phyloP scores from a whole-genome alignment of 192 early-diverging fungal species.

The Linnemannia zychae region DNA sequence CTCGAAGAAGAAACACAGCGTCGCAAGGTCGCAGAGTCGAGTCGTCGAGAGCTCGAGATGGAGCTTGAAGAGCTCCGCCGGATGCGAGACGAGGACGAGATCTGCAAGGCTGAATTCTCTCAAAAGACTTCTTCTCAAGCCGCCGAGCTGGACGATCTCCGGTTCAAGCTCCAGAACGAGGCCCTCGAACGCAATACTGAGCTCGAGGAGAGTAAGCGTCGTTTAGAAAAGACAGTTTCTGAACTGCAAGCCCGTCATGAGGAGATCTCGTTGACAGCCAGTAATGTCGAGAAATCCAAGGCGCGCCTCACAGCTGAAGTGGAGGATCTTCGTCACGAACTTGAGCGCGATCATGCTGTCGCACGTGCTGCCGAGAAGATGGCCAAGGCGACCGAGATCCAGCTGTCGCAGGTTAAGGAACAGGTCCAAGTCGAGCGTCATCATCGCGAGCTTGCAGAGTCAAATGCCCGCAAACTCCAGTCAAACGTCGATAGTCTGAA shows the following conservation, averaged over 20 bases:
- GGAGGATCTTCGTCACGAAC: conserved; percentile 81
- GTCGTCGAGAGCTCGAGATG: conserved; percentile 48
- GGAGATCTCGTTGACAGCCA: conserved; percentile 67
- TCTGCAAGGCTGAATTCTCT: conserved; percentile 51
- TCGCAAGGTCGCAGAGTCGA: conserved; percentile 42
- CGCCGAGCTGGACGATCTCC: conserved; percentile 76
- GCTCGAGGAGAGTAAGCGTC: conserved; percentile 63
- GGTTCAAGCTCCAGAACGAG: conserved; percentile 67
- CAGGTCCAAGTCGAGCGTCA: conserved; percentile 71
- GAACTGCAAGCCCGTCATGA: conserved; percentile 46
- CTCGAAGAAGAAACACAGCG: conserved; percentile 52
- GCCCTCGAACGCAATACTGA: conserved; percentile 45
- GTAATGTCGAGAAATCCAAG: conserved; percentile 80
- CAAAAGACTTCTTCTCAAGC: conserved; percentile 38
- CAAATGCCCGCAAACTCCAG: conserved; percentile 71
- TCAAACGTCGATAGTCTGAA: conserved; percentile 66
- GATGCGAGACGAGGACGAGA: conserved; percentile 40
- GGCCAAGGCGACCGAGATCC: conserved; percentile 70
- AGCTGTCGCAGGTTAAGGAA: conserved; percentile 64
- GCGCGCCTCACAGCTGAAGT: conserved; percentile 75
- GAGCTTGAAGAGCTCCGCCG: conserved; percentile 45
- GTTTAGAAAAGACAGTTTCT: conserved; percentile 47
- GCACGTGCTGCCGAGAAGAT: conserved; percentile 75
- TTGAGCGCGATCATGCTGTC: conserved; percentile 80
- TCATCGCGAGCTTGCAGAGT: conserved; percentile 71